phyloP scores from a whole-genome alignment of 2,329 filamentous ascomycete genomes.

The Colletotrichum sp. region DNA sequence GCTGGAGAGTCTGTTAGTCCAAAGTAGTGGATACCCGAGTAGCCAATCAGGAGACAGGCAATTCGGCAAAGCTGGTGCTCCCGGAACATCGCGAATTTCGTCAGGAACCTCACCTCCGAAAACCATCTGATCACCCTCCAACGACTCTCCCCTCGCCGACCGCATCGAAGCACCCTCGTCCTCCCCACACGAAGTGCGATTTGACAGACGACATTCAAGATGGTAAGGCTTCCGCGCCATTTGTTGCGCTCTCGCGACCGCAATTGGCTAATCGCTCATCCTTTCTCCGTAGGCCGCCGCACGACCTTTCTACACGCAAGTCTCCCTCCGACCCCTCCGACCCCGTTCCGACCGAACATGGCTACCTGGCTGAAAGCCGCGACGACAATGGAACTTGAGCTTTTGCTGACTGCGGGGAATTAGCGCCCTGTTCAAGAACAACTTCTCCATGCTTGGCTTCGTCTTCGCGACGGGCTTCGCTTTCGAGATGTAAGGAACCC shows the following conservation, averaged over 20 bases:
- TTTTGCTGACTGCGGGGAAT: neutral
- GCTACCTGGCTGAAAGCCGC: neutral
- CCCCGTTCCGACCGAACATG: neutral
- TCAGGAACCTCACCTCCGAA: slow-evolving; percentile 12
- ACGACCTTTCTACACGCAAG: slow-evolving; percentile 45
- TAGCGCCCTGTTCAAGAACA: slow-evolving; percentile 85
- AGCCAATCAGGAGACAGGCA: slow-evolving; percentile 16
- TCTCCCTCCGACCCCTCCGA: slow-evolving; percentile 17
- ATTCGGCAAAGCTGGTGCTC: slow-evolving; percentile 23
- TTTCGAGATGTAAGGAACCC: slow-evolving; percentile 81
- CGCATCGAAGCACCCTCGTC: slow-evolving; percentile 15
- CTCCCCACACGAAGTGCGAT: slow-evolving; percentile 4
- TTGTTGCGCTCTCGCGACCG: neutral
- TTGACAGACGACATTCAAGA: slow-evolving; percentile 29
- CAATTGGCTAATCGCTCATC: slow-evolving; percentile 39
- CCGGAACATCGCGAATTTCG: slow-evolving; percentile 26
- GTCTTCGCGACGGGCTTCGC: slow-evolving; percentile 90
- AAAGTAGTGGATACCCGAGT: neutral
- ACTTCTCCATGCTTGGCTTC: slow-evolving; percentile 84
- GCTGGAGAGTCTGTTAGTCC: neutral
- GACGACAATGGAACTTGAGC: neutral
- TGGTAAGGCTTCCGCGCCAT: slow-evolving; percentile 34
- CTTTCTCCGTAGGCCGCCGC: slow-evolving; percentile 35
- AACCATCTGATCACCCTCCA: neutral
- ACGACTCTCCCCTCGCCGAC: slow-evolving; percentile 11